phyloP scores from a whole-genome alignment of 805 yeast species.

The Clavispora phyllophila region DNA sequence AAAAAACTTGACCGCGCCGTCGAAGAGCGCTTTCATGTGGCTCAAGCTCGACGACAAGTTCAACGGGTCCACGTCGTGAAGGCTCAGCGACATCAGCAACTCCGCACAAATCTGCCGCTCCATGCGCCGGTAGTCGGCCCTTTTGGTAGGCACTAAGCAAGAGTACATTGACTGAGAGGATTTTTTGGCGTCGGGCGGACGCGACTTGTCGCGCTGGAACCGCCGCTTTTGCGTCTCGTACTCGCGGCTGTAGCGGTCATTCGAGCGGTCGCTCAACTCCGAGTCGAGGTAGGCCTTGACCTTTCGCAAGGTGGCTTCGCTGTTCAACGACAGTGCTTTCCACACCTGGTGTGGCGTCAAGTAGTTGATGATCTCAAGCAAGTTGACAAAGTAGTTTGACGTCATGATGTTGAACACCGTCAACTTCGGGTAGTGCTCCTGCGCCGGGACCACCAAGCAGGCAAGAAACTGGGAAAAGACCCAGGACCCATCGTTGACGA shows the following conservation, averaged over 20 bases:
- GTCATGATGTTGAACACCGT: constrained; percentile 36
- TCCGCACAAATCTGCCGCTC: constrained; percentile 15
- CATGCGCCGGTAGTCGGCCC: constrained; percentile 5
- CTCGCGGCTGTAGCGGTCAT: neutral
- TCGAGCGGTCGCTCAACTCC: constrained; percentile 12
- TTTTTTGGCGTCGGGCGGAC: neutral
- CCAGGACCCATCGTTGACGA: constrained; percentile 36
- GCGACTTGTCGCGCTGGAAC: neutral
- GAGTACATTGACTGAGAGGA: neutral
- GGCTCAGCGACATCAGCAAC: constrained; percentile 20
- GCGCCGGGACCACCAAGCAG: constrained; percentile 5
- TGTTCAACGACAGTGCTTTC: constrained; percentile 32
- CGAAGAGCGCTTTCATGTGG: constrained; percentile 15
- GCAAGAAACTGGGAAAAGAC: constrained; percentile 23
- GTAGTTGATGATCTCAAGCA: constrained; percentile 31
- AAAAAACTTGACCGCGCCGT: constrained; percentile 8
- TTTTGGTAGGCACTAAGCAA: neutral
- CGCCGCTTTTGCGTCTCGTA: neutral
- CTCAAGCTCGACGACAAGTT: constrained; percentile 23
- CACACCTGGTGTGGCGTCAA: constrained; percentile 35
- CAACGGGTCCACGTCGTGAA: constrained; percentile 25
- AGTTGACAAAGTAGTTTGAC: constrained; percentile 34
- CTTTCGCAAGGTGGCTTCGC: constrained; percentile 19
- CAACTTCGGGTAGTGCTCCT: constrained; percentile 19
- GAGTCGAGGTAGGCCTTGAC: constrained; percentile 24